Conservation (phyloP, 176 grass and related monocot genomes). For the Raddia distichophylla region DNA sequence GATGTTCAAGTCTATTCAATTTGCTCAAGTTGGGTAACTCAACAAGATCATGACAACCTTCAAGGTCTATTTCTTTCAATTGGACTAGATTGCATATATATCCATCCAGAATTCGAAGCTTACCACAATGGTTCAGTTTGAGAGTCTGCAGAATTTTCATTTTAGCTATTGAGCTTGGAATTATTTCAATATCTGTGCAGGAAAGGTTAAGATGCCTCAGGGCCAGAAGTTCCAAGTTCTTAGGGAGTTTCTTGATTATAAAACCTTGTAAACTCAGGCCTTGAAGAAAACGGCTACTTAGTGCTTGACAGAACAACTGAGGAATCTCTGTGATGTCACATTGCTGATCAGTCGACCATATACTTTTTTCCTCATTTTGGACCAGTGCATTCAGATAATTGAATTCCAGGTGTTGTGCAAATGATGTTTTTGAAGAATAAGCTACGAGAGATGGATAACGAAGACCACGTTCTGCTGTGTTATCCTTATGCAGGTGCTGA, state of each 20-base stretch:
- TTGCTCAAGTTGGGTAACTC: slow-evolving; percentile 17
- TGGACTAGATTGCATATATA: not conserved
- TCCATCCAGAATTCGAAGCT: not conserved
- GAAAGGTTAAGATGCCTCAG: slow-evolving; percentile 36
- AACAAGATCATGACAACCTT: slow-evolving; percentile 6
- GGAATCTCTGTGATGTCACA: slow-evolving; percentile 27
- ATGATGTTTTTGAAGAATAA: not conserved
- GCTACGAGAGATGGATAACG: not conserved
- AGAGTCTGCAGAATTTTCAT: not conserved
- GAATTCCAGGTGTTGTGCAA: not conserved
- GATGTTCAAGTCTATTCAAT: slow-evolving; percentile 6
- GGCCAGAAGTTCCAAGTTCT: not conserved
- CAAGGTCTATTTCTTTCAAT: slow-evolving; percentile 15
- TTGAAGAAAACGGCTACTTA: not conserved
- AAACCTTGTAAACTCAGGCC: not conserved
- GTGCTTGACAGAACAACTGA: not conserved
- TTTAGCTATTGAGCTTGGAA: not conserved
- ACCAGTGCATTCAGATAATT: not conserved
- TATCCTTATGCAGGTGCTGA: too few relatives aligned
- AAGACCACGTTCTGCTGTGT: not conserved
- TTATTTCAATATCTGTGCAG: not conserved
- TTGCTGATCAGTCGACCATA: not conserved
- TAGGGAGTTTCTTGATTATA: not conserved
- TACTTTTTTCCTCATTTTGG: not conserved
- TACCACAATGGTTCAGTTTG: not conserved